Evolutionary conservation across 1,284 basidiomycete species (phyloP).

Genomic region (Rhodotorula glutinis): DNA sequence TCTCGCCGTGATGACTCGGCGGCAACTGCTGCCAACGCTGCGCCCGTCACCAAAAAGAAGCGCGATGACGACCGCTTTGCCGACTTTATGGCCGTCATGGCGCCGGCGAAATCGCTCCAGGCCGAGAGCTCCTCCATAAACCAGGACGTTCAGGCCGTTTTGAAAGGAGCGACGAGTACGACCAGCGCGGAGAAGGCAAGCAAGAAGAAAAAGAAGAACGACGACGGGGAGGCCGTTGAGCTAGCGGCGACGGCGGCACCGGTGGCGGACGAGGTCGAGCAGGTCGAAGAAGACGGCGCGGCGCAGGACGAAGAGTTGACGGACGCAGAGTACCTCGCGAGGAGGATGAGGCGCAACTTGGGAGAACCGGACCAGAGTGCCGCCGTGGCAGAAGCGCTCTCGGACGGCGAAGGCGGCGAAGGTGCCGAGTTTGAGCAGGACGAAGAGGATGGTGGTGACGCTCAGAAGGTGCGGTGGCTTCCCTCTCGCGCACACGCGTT

Average conservation of each 20-base stretch:
- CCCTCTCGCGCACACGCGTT: no score
- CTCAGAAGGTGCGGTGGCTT: no score
- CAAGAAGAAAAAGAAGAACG: background rate
- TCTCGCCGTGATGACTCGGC: background rate
- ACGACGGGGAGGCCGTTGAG: background rate
- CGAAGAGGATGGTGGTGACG: background rate
- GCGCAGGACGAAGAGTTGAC: conserved; percentile 34
- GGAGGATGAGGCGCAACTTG: conserved; percentile 48
- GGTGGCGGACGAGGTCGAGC: no score
- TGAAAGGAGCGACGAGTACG: background rate
- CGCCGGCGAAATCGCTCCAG: conserved; percentile 13
- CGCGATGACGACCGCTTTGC: conserved; percentile 15
- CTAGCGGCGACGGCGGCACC: background rate
- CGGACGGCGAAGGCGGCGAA: background rate
- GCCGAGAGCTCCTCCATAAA: conserved; percentile 3
- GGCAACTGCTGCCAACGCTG: background rate
- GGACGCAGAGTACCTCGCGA: conserved; percentile 50
- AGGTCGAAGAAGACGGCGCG: conserved; percentile 32
- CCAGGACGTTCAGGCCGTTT: background rate
- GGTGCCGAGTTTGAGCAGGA: conserved; percentile 4
- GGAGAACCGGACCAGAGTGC: conserved; percentile 45
- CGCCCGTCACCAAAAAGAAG: background rate
- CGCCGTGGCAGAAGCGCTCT: background rate
- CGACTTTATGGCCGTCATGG: conserved; percentile 37
- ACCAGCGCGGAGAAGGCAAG: background rate